Evolutionary conservation across 495 filamentous ascomycete genomes (phyloP).

Genomic region (Chlorociboria aeruginascens): DNA sequence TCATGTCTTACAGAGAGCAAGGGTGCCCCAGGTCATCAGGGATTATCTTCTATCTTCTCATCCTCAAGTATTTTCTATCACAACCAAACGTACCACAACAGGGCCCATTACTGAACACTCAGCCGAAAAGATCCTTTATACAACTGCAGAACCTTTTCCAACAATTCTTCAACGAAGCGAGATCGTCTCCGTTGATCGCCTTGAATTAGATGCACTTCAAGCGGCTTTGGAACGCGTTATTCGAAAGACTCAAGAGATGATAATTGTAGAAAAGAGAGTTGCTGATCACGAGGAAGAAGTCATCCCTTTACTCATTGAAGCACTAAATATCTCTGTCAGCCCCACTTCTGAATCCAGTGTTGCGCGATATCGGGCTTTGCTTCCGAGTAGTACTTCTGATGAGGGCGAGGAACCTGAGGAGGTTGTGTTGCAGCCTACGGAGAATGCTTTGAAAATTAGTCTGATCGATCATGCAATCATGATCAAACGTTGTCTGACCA

Average conservation of each 20-base stretch:
- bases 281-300: conserved; percentile 58
- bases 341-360: conserved; percentile 55
- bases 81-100: conserved; percentile 50
- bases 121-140: conserved; percentile 80
- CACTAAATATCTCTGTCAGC: conserved; percentile 61
- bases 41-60: conserved; percentile 73
- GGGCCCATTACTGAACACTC: conserved; percentile 57
- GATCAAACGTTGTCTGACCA: conserved; percentile 69
- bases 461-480: conserved; percentile 81
- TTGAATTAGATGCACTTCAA: conserved; percentile 30
- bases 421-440: conserved; percentile 48
- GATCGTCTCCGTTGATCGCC: conserved; percentile 43
- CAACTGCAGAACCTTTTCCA: conserved; percentile 76
- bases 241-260: conserved; percentile 80
- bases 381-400: conserved; percentile 28
- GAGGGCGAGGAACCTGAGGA: conserved; percentile 31
- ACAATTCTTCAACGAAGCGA: conserved; percentile 85
- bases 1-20: conserved; percentile 77
- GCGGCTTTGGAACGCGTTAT: conserved; percentile 86
- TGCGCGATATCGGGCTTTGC: conserved; percentile 58
- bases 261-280: conserved; percentile 59
- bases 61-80: conserved; percentile 62
- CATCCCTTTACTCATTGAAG: conserved; percentile 52
- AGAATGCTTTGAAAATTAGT: conserved; percentile 75
- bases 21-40: conserved; percentile 68